phyloP scores from a whole-genome alignment of 23 red algal genomes.

The Agarophyton chilense region DNA sequence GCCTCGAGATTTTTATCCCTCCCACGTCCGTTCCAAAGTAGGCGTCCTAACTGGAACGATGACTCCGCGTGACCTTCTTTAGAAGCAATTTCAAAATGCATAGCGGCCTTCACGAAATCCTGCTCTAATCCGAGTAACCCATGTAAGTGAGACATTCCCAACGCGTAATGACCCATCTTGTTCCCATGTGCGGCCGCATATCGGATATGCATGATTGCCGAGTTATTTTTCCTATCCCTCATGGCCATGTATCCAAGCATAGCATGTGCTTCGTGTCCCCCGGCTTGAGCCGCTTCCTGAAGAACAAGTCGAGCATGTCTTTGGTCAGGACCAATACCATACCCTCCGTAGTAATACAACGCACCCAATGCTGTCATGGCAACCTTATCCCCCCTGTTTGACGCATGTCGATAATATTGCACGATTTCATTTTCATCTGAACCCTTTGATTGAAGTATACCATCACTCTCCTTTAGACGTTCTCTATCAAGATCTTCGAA shows the following conservation, averaged over 20 bases:
- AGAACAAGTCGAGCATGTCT: constrained; percentile 39
- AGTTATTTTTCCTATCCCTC: constrained; percentile 26
- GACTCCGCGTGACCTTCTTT: constrained; percentile 57
- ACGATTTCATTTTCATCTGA: constrained; percentile 61
- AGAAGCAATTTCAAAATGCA: constrained; percentile 75
- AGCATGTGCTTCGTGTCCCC: constrained; percentile 57
- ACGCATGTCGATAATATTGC: constrained; percentile 71
- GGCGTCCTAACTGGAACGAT: constrained; percentile 69
- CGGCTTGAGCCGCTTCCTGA: constrained; percentile 36
- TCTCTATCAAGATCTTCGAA: constrained; percentile 14
- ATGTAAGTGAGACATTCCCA: constrained; percentile 67
- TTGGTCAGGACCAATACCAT: constrained; percentile 66
- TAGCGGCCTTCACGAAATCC: constrained; percentile 36
- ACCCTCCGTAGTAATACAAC: constrained; percentile 62
- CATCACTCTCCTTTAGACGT: constrained; percentile 25
- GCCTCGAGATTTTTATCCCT: background rate
- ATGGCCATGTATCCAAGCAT: constrained; percentile 71
- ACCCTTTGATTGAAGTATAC: background rate
- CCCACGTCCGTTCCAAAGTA: constrained; percentile 61
- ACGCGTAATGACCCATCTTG: constrained; percentile 42
- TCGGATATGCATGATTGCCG: constrained; percentile 46
- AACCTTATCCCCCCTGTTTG: constrained; percentile 42
- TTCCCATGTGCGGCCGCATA: constrained; percentile 21
- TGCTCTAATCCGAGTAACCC: constrained; percentile 44
- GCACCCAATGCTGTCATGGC: constrained; percentile 55